Evolutionary conservation across 208 protist species (phyloP), one percentile per base, ranked within the genome.

Genomic region (Vickermania spadyakhi): DNA sequence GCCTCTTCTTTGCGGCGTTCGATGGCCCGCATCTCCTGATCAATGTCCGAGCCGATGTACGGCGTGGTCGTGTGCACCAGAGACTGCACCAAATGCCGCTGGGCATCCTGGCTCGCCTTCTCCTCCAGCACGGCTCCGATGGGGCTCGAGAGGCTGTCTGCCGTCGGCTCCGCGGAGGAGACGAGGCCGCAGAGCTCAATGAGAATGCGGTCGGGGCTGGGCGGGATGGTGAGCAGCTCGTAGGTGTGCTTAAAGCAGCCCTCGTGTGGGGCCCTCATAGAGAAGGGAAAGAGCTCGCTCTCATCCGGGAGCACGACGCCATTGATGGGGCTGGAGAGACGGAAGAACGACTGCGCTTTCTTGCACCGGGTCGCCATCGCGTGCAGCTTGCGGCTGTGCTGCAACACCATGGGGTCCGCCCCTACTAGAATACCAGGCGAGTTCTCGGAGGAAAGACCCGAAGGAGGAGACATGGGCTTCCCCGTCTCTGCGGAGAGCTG

Each of bases 201-300:
- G 27, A 94, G 55, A 28, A 89, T 70, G 22, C 77, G 84, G 52
- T 73, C 52, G 28, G 72, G 66, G 7, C 68, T 52, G 25, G 77
- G 67, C 2, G 87, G 87, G 14, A 94, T 70, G 22, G 81, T 91
- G 55, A 94, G 79, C n/a, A 94, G 70, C 59, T 94, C 83, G 51
- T 84, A 84, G 18, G 77, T 70, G 60, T 74, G 68, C 30, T 74
- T 70, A 52, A 86, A 85, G 41, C 69, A 51, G 0, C 87, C 87
- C 1, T 72, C 30, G 14, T 54, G 74, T 1, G 68, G 73, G 0
- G 82, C 64, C 29, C 87, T 77, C 23, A 90, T 68, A 21, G 87
- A 77, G 65, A 94, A 91, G 26, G 79, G 29, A 61, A 94, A 86
- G 31, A 60, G 59, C 45, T 59, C 41, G 27, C 65, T 69, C 49